Evolutionary conservation across 148 eudicot species (phyloP), one percentile per base, ranked within the genome.

Genomic region (Chenopodium suecicum): DNA sequence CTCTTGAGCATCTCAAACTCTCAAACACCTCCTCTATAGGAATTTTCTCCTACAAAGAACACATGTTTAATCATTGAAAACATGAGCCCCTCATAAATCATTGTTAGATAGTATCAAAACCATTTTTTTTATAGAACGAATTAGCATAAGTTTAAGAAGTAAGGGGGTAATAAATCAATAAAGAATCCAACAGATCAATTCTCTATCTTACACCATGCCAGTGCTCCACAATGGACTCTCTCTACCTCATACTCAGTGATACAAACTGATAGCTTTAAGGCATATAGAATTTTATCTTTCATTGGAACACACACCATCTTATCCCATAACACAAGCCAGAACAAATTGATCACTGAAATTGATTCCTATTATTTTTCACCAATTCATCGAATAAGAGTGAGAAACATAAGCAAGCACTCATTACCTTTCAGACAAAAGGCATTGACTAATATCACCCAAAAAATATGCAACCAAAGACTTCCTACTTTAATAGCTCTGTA

Each of bases 21-120:
- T 85, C 89, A 78, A 92, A 92, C 75, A 92, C 95, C 87, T 90
- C 95, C 65, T 90, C 90, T 32, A 92, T 84, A 23, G 95, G 95
- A 46, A 92, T 86, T 82, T 88, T 84, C 85, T 90, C 95, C 93
- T 92, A 90, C 5, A 86, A 48, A 80, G 73, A 72, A 82, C 32
- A 81, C 19, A 74, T 7, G 23, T 27, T 27, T 4, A 54, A 9
- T 7, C 9, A 23, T 23, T 13, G 12, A 34, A 60, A 23, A 6
- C 4, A 58, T 44, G 31, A 37, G 4, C 44, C 44, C 44, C 44
- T 23, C 68, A 58, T 58, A 44, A 37, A 2, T 44, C 9, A n/a
- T 50, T 23, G 9, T 64, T 54, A 63, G 34, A 77, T 77, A 20
- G 27, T n/a, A 13, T 63, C 46, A 64, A 77, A 65, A 13, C 6